These are phyloP conservation scores for Lathyrus tuberosus DNA, from an alignment of 306 rosid species.

Conservation along the genomic window DNA sequence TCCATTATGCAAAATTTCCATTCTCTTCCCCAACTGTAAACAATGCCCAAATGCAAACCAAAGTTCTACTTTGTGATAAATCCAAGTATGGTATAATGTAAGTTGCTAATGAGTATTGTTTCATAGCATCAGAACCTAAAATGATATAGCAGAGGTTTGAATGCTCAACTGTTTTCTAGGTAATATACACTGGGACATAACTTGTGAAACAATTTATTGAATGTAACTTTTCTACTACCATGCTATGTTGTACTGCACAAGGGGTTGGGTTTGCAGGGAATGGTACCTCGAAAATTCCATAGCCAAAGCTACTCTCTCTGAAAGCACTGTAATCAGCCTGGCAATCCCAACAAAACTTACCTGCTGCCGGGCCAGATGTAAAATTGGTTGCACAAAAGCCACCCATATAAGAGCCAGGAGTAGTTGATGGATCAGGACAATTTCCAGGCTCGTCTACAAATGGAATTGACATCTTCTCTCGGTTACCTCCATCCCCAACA, in stretches of 20 bases:
- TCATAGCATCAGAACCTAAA: conserved; percentile 27
- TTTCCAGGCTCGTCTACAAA: conserved; percentile 67
- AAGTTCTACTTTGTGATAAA: neutral
- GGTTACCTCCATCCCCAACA: conserved; percentile 84
- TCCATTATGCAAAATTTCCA: neutral
- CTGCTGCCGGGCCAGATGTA: conserved; percentile 60
- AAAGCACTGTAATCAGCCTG: conserved; percentile 77
- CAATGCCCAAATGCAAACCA: neutral
- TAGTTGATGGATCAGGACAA: conserved; percentile 63
- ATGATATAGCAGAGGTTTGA: conserved; percentile 12
- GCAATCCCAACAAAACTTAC: conserved; percentile 76
- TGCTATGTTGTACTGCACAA: neutral
- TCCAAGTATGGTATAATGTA: conserved; percentile 1
- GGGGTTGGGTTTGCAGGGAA: conserved; percentile 26
- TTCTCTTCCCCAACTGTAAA: neutral
- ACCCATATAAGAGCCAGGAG: conserved; percentile 55
- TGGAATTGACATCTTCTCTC: conserved; percentile 75
- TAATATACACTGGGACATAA: neutral
- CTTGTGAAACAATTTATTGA: neutral
- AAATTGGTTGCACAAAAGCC: conserved; percentile 69
- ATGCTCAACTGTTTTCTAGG: conserved; percentile 11
- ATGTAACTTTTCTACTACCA: conserved; percentile 16
- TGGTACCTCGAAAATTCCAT: conserved; percentile 76
- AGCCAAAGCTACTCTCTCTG: conserved; percentile 80
- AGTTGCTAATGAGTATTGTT: neutral